A percentile compares a stretch with the other conserved stretches of the same genome.
Conservation (phyloP, 371 early-diverging fungal species). For the Apophysomyces trapeziformis region DNA sequence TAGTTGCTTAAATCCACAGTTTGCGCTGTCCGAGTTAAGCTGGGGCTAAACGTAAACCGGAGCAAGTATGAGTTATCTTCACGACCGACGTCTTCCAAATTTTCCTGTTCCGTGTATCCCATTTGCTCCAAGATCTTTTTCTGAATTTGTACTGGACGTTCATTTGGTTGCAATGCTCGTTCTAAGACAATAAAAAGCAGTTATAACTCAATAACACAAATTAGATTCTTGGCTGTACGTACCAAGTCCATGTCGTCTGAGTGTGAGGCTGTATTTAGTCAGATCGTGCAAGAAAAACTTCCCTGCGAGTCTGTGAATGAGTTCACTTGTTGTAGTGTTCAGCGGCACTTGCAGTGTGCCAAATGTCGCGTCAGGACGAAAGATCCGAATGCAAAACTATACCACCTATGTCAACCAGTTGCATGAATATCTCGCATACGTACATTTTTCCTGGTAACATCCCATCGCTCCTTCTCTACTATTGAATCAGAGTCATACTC, state of each 20-base stretch:
- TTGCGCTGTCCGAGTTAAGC: constrained; percentile 47
- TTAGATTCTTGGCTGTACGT: constrained; percentile 5
- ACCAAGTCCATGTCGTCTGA: constrained; percentile 66
- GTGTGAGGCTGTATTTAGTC: constrained; percentile 69
- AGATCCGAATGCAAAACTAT: constrained; percentile 65
- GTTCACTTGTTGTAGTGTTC: constrained; percentile 70
- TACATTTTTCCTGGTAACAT: constrained; percentile 41
- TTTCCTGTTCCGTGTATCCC: constrained; percentile 81
- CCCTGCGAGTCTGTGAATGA: constrained; percentile 69
- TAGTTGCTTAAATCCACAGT: constrained; percentile 35
- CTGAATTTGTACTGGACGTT: constrained; percentile 75
- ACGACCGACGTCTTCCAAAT: constrained; percentile 74
- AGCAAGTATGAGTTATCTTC: constrained; percentile 87
- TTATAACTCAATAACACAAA: neutral
- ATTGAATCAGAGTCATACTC: constrained; percentile 52
- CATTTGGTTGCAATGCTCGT: constrained; percentile 65
- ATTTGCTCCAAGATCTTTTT: constrained; percentile 72
- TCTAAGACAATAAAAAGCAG: constrained; percentile 35
- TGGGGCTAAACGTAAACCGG: constrained; percentile 77
- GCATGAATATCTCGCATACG: neutral
- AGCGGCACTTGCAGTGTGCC: constrained; percentile 74
- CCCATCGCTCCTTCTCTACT: constrained; percentile 42
- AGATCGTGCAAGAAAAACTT: constrained; percentile 80
- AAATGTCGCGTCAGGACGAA: constrained; percentile 73
- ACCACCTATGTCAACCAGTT: neutral